Evolutionary conservation across 495 filamentous ascomycete genomes (phyloP), one percentile per base, ranked within the genome.

Genomic region (Penicillium pancosmium): DNA sequence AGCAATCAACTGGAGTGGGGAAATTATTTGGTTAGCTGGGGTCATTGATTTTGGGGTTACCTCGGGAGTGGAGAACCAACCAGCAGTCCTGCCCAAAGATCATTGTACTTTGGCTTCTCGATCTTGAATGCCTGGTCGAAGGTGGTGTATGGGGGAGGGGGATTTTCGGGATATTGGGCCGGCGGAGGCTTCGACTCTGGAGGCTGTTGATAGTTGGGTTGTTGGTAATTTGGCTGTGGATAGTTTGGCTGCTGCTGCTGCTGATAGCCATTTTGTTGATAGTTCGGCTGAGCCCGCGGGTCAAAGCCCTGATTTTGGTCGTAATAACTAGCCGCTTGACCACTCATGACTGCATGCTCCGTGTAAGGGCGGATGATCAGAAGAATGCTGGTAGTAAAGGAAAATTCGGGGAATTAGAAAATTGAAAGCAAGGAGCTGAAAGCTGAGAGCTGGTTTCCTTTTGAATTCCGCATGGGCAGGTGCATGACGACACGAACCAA

Each of bases 81-180:
- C 64, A 96, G 73, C 49, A 95, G 74, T 16, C 87, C 91, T 5
- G 92, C 92, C 92, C 92, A 96, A 6, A 91, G 53, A 65, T 97
- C 93, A 64, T 97, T 89, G 70, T 80, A 96, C 66, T 94, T 95
- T 12, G 92, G 92, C 56, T 85, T 85, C 55, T 91, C 82, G 38
- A 97, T 67, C 70, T 84, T 86, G 75, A 97, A 97, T 1, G 84
- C 82, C 66, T 96, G 82, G 15, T 93, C 86, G 63, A 93, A 97
- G 13, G 59, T 65, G 2, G 64, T 69, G 55, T 70, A 70, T 16
- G 72, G 70, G 15, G 73, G 69, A 27, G 63, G 57, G 21, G 63
- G 57, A 34, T 66, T 68, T 43, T 77, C 60, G 8, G 64, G 59
- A 35, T 65, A 69, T 25, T 55, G 56, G 9, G 67, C 67, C 12